phyloP scores from a whole-genome alignment of 169 alveolate species.

The Plasmodium sp. region DNA sequence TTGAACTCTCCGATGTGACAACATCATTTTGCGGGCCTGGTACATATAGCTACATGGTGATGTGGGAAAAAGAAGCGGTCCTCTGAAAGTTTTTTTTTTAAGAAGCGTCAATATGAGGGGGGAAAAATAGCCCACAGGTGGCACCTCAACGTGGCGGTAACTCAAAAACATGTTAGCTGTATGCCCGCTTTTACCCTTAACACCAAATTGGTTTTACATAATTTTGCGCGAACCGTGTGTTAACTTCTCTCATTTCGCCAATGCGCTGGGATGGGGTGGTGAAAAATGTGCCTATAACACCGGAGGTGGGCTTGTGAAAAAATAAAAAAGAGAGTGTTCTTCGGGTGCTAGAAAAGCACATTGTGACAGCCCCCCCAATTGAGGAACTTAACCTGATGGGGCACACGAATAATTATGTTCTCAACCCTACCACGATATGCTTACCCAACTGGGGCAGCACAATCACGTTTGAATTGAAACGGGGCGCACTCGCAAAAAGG shows the following conservation, averaged over 20 bases:
- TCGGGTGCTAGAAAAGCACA: too few species aligned
- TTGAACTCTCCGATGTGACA: neutral
- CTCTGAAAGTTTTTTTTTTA: neutral
- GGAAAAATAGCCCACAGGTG: neutral
- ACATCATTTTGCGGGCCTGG: neutral
- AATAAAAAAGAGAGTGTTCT: neutral
- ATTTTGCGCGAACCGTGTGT: neutral
- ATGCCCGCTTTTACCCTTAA: neutral
- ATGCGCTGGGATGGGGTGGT: neutral
- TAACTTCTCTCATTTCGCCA: neutral
- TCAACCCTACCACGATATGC: neutral
- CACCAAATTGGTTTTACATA: neutral
- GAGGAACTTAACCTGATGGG: neutral
- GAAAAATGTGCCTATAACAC: neutral
- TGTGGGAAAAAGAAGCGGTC: neutral
- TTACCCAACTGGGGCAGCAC: neutral
- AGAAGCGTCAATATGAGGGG: neutral
- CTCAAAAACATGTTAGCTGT: neutral
- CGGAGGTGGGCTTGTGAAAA: neutral
- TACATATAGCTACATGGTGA: neutral
- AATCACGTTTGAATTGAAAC: neutral
- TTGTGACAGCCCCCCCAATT: neutral
- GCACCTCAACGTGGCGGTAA: neutral
- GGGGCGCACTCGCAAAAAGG: neutral
- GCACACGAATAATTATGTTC: neutral